phyloP scores from a whole-genome alignment of 306 rosid species.

The Albizia julibrissin region DNA sequence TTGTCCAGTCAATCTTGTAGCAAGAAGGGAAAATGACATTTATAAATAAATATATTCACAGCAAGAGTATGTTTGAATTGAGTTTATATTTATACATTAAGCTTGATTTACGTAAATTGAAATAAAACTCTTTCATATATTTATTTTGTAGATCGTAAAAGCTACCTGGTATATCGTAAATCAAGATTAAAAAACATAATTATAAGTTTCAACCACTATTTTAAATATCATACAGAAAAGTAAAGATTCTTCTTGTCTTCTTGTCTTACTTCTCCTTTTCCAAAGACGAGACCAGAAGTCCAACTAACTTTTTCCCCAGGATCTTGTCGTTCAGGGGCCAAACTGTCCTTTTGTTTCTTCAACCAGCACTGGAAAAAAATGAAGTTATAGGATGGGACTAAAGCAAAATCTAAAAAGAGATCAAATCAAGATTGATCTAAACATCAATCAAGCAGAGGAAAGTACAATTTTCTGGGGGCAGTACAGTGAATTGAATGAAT shows the following conservation, averaged over 20 bases:
- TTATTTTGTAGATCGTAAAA: no score
- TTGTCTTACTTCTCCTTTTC: slow-evolving; percentile 78
- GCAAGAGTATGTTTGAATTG: no score
- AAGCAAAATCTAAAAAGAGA: slow-evolving; percentile 3
- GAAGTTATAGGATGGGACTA: slow-evolving; percentile 1
- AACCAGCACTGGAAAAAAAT: slow-evolving; percentile 82
- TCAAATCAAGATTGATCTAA: neutral
- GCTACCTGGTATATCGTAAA: no score
- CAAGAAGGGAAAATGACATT: neutral
- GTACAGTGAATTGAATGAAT: slow-evolving; percentile 6
- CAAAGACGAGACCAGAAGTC: slow-evolving; percentile 96
- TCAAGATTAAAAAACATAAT: no score
- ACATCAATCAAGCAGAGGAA: slow-evolving; percentile 8
- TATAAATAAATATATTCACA: neutral
- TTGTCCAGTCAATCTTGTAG: slow-evolving; percentile 17
- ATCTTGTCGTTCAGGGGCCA: slow-evolving; percentile 71
- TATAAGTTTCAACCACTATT: no score
- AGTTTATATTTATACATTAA: no score
- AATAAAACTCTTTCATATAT: no score
- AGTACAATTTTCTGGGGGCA: neutral
- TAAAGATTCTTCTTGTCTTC: slow-evolving; percentile 16
- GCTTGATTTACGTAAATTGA: no score
- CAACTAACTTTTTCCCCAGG: slow-evolving; percentile 53
- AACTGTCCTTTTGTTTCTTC: slow-evolving; percentile 89
- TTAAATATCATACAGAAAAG: neutral